Evolutionary conservation across 306 rosid genomes (phyloP), one percentile per base, ranked within the genome.

Genomic region (Alnus glutinosa): DNA sequence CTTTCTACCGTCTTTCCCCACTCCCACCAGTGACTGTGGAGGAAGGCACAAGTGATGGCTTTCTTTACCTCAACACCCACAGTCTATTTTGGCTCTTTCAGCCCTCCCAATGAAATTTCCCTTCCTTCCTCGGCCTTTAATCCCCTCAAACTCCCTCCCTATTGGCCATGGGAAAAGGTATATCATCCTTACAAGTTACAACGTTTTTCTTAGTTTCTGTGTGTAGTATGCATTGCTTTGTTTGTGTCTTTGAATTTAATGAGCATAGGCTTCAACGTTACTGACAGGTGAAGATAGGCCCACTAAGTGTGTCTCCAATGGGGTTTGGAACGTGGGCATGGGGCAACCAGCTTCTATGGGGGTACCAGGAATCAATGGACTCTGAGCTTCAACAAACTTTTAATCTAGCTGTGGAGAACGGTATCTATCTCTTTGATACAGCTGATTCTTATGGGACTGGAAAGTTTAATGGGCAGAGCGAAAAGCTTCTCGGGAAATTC

Each of bases 241-340:
- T 49, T 11, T 39, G 7, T 72, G 13, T 49, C 7, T 51, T 37
- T 11, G 18, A 52, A 55, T 3, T 0, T 52, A 23, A 47, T 14
- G 34, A 37, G 42, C 6, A 30, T 36, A 42, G 34, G 44, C 13
- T 76, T 75, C 54, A 73, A 44, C 51, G 83, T 32, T 52, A 73
- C 51, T 81, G 80, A 44, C 86, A 93, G 97, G 88, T 92, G 82
- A 92, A 91, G 90, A 88, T 95, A 85, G 98, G 98, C 0, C 94
- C 97, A 42, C 72, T 91, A 36, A 92, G 79, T 83, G 92, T 95
- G 18, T 95, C 98, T 73, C 98, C 97, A 9, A 95, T 95, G 97
- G 98, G 97, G 59, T 86, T 92, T 70, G 98, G 98, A 79, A 95
- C 98, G 0, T 95, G 98, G 98, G 98, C 98, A 30, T 95, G 98